These are phyloP conservation scores for Bipolaris cookei DNA, from an alignment of 2,329 filamentous ascomycete species.

Conservation along the genomic window DNA sequence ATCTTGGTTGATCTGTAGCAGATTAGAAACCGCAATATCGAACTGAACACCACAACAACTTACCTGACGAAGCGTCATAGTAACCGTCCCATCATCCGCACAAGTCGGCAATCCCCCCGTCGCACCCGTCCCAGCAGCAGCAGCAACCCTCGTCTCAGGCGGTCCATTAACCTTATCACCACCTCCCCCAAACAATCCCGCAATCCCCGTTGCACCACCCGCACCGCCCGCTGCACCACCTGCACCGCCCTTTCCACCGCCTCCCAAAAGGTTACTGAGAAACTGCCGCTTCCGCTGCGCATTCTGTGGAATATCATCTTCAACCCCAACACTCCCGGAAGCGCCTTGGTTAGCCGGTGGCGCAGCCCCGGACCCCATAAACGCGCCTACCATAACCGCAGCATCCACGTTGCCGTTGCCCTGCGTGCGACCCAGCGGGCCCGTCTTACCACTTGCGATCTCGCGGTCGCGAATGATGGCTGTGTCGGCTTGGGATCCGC, in stretches of 20 bases:
- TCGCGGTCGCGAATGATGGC: constrained; percentile 70
- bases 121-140: constrained; percentile 62
- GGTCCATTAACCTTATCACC: constrained; percentile 56
- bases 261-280: constrained; percentile 44
- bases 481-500: constrained; percentile 71
- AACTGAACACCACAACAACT: neutral
- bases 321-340: constrained; percentile 39
- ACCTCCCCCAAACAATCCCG: constrained; percentile 48
- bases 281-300: constrained; percentile 40
- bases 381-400: constrained; percentile 63
- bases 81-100: constrained; percentile 65
- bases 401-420: constrained; percentile 67
- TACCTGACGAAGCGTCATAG: constrained; percentile 67
- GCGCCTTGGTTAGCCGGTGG: constrained; percentile 43
- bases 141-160: constrained; percentile 61
- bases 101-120: constrained; percentile 64
- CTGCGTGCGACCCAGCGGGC: constrained; percentile 68
- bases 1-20: constrained; percentile 66
- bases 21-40: neutral
- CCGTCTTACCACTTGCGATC: constrained; percentile 60
- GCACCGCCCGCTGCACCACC: constrained; percentile 29
- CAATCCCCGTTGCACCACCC: constrained; percentile 39
- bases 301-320: constrained; percentile 38
- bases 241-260: constrained; percentile 28
- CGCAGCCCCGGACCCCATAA: constrained; percentile 57